Evolutionary conservation across 495 filamentous ascomycete species (phyloP).

Genomic region (Talaromyces trachyspermus): DNA sequence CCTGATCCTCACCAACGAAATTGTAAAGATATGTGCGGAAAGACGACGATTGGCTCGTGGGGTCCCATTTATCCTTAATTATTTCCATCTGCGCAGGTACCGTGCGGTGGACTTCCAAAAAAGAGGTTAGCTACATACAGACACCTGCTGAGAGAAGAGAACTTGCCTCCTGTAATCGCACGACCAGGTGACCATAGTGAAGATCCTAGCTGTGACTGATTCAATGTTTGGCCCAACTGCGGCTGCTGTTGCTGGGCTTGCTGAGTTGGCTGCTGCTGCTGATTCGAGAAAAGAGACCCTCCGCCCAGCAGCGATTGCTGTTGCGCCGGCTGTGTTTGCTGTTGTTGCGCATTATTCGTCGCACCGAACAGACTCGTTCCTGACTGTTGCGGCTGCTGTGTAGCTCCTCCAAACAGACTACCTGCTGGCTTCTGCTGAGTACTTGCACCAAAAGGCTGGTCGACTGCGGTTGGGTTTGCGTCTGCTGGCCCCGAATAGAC

Average conservation of each 20-base stretch:
- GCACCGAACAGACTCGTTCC: slow-evolving; percentile 33
- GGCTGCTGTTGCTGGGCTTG: slow-evolving; percentile 33
- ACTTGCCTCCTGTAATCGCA: slow-evolving; percentile 37
- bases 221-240: slow-evolving; percentile 27
- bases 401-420: slow-evolving; percentile 20
- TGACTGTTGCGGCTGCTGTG: slow-evolving; percentile 20
- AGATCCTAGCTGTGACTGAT: slow-evolving; percentile 30
- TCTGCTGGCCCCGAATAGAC: slow-evolving; percentile 9
- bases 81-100: slow-evolving; percentile 77
- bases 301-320: slow-evolving; percentile 24
- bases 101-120: slow-evolving; percentile 55
- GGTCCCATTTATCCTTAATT: slow-evolving; percentile 79
- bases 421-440: slow-evolving; percentile 27
- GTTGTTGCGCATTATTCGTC: slow-evolving; percentile 16
- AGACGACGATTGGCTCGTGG: slow-evolving; percentile 57
- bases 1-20: slow-evolving; percentile 66
- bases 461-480: slow-evolving; percentile 7
- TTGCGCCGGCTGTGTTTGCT: slow-evolving; percentile 33
- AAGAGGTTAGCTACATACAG: slow-evolving; percentile 2
- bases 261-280: slow-evolving; percentile 35
- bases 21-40: slow-evolving; percentile 96
- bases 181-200: slow-evolving; percentile 43
- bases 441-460: slow-evolving; percentile 10
- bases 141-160: background rate
- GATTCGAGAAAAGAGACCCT: slow-evolving; percentile 27